Evolutionary conservation across 2,329 filamentous ascomycete genomes (phyloP), one percentile per base, ranked within the genome.

Genomic region (Cercospora zeina): DNA sequence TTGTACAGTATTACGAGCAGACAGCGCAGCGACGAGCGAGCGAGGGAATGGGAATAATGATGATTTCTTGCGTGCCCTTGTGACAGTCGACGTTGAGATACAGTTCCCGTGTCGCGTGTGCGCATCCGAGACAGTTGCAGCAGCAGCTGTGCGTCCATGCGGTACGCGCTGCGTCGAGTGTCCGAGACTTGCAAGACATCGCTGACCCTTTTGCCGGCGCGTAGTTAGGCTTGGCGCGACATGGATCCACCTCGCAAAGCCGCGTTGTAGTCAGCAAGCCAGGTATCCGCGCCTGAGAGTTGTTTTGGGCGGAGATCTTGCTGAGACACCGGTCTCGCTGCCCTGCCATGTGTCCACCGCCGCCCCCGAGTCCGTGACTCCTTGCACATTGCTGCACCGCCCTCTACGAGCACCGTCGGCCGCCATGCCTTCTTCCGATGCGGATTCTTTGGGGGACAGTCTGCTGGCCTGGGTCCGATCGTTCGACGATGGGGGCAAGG

Each of bases 391-490:
- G 39, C 39, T 31, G 24, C 30, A 14, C 19, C 47, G 24, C 47
- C 30, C 47, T 51, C 47, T 13, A 27, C 24, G 24, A 51, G 47
- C 47, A 51, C 21, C 47, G 47, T 51, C 21, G 24, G 24, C 47
- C 19, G 47, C 34, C 30, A 71, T 71, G 69, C 65, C 68, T 33
- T 62, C 63, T 30, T 57, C 62, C 53, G 61, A 61, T n/a, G 49
- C 65, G 24, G 68, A 67, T 50, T 64, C 67, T 42, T 70, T 74
- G 14, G 67, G 65, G 34, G 62, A 68, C 13, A 72, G 69, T 65
- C 65, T 75, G 39, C 65, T 74, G 53, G 65, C 70, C 59, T 75
- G 72, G 79, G 76, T 81, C 31, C 77, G 77, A 61, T 78, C 78
- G 1, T 81, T 81, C 68, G 74, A 79, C 30, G 69, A 77, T 45